A percentile compares a stretch with the other conserved stretches of the same genome.
Evolutionary conservation across 768 basidiomycete species (phyloP).

Genomic region (Strobilomyces dryophilus): DNA sequence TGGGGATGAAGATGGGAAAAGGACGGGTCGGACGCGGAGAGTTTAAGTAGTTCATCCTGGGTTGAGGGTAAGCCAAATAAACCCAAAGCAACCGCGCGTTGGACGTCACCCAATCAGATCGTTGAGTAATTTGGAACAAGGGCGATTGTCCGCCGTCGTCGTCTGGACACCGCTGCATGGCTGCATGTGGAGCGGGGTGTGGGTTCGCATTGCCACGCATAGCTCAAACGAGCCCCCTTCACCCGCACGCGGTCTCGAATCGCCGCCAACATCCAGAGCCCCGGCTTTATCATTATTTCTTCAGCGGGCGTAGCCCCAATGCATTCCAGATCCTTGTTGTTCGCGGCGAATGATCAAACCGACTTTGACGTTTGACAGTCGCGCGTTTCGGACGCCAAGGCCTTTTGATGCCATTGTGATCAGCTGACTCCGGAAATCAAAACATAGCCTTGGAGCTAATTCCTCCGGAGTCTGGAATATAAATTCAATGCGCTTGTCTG

Average conservation of each 20-base stretch:
- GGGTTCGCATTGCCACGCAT: slow-evolving; percentile 8
- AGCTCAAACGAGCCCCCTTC: neutral
- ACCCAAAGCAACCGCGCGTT: slow-evolving; percentile 21
- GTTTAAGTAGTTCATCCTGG: slow-evolving; percentile 32
- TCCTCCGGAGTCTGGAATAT: neutral
- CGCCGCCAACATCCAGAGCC: slow-evolving; percentile 2
- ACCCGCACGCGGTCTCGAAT: neutral
- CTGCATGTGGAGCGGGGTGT: slow-evolving; percentile 6
- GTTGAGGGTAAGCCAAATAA: slow-evolving; percentile 32
- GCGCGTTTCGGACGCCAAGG: neutral
- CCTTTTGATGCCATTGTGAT: neutral
- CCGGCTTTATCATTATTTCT: slow-evolving; percentile 5
- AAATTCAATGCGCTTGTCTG: neutral
- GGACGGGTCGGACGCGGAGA: neutral
- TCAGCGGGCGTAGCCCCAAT: neutral
- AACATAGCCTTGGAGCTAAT: neutral
- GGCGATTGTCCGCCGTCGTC: slow-evolving; percentile 15
- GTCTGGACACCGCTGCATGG: slow-evolving; percentile 11
- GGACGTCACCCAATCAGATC: slow-evolving; percentile 3
- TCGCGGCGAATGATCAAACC: slow-evolving; percentile 1
- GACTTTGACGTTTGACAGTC: neutral
- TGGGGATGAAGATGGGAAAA: slow-evolving; percentile 21
- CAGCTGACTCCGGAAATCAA: too few species aligned
- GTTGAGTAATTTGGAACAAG: neutral
- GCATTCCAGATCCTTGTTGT: neutral